A percentile compares a stretch with the other conserved stretches of the same genome.
Evolutionary conservation across 78 protist genomes (phyloP).

Genomic region (Pigoraptor vietnamica): DNA sequence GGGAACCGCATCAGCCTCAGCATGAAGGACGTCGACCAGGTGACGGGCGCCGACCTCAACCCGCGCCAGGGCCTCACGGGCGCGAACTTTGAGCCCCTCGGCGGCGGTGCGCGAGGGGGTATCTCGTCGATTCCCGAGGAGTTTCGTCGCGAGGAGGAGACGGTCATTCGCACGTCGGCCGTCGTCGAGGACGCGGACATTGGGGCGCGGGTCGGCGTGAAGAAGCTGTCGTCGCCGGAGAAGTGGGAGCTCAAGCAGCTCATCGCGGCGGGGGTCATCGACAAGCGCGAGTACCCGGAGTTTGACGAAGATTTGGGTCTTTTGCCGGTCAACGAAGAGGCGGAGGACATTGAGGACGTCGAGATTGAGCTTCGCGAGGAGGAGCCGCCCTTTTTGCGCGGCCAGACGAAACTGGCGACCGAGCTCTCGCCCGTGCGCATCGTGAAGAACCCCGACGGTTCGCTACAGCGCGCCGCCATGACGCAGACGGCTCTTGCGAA

Average conservation of each 20-base stretch:
- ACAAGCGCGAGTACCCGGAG: slow-evolving; percentile 44
- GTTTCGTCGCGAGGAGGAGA: background rate
- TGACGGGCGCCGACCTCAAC: slow-evolving; percentile 75
- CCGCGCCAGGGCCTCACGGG: slow-evolving; percentile 36
- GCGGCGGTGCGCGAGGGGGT: background rate
- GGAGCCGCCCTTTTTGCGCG: slow-evolving; percentile 86
- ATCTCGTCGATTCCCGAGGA: background rate
- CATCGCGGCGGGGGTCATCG: slow-evolving; percentile 73
- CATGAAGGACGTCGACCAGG: slow-evolving; percentile 85
- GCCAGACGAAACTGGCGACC: slow-evolving; percentile 32
- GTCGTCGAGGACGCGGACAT: background rate
- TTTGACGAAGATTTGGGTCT: slow-evolving; percentile 65
- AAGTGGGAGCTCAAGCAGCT: slow-evolving; percentile 81
- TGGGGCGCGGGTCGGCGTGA: slow-evolving; percentile 24
- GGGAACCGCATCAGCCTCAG: slow-evolving; percentile 59
- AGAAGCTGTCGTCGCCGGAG: slow-evolving; percentile 80
- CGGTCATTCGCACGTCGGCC: background rate
- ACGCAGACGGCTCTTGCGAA: slow-evolving; percentile 70
- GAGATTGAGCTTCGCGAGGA: slow-evolving; percentile 88
- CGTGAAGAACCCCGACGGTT: slow-evolving; percentile 91
- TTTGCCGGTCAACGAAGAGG: slow-evolving; percentile 6
- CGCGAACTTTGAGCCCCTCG: background rate
- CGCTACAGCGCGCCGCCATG: slow-evolving; percentile 88
- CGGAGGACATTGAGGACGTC: slow-evolving; percentile 72
- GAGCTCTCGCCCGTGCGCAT: slow-evolving; percentile 85